These are phyloP conservation scores for Pichia insulana DNA, from an alignment of 805 yeast species.

Conservation along the genomic window DNA sequence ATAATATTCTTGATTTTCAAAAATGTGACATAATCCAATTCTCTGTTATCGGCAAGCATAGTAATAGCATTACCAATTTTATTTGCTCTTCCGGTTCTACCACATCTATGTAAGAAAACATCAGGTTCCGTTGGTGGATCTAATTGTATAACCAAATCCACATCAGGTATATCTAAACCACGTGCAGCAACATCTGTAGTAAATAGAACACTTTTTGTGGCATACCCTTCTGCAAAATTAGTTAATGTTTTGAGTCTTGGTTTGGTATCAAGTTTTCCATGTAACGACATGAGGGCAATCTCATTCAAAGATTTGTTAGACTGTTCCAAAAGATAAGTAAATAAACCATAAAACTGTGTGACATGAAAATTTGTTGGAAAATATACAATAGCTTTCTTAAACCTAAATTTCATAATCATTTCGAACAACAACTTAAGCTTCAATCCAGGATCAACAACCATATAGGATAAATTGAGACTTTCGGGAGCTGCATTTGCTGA, in stretches of 20 bases:
- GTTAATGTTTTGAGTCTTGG: conserved; percentile 68
- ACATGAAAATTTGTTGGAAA: conserved; percentile 88
- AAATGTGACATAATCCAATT: conserved; percentile 73
- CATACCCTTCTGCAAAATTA: conserved; percentile 42
- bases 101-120: conserved; percentile 86
- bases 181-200: conserved; percentile 99
- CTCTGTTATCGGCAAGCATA: conserved; percentile 65
- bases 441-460: conserved; percentile 45
- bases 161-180: conserved; percentile 92
- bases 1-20: conserved; percentile 62
- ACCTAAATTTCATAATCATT: conserved; percentile 44
- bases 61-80: conserved; percentile 71
- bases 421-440: conserved; percentile 55
- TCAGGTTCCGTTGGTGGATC: conserved; percentile 95
- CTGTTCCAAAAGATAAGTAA: conserved; percentile 33
- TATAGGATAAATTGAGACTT: conserved; percentile 53
- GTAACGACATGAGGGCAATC: conserved; percentile 56
- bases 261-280: conserved; percentile 81
- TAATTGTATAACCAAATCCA: conserved; percentile 84
- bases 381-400: conserved; percentile 79
- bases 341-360: conserved; percentile 58
- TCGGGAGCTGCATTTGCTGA: conserved; percentile 41
- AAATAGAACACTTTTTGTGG: conserved; percentile 52
- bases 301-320: no score
- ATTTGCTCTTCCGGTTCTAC: conserved; percentile 92